phyloP scores from a whole-genome alignment of 257 asterid species.

The Phtheirospermum japonicum region DNA sequence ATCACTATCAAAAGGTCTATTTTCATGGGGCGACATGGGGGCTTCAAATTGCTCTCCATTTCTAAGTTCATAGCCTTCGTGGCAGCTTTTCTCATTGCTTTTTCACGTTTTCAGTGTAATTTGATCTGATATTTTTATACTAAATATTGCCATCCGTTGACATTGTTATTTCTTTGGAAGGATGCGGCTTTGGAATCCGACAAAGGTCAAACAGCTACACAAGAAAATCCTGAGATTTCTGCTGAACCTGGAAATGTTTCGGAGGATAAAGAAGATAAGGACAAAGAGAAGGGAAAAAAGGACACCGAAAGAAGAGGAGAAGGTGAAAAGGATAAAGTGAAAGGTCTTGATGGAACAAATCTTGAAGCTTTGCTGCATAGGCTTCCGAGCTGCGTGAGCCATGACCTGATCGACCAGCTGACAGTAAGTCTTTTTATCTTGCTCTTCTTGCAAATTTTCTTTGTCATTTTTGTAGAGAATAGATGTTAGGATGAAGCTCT shows the following conservation, averaged over 20 bases:
- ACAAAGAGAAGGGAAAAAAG: constrained; percentile 78
- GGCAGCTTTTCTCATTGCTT: constrained; percentile 22
- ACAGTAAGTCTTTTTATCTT: constrained; percentile 56
- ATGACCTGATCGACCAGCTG: constrained; percentile 95
- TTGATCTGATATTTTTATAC: constrained; percentile 14
- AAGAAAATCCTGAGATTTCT: constrained; percentile 55
- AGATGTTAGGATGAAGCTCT: constrained; percentile 31
- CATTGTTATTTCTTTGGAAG: constrained; percentile 40
- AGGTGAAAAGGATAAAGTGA: constrained; percentile 81
- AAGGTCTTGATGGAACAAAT: constrained; percentile 89
- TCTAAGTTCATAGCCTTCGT: no score
- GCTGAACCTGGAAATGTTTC: constrained; percentile 52
- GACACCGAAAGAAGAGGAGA: constrained; percentile 69
- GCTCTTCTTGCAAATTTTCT: constrained; percentile 24
- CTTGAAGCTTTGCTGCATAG: constrained; percentile 87
- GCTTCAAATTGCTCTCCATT: no score
- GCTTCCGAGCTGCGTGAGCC: constrained; percentile 96
- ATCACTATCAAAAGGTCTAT: constrained; percentile 7
- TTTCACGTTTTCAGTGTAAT: constrained; percentile 10
- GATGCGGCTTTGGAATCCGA: constrained; percentile 67
- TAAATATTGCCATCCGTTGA: constrained; percentile 23
- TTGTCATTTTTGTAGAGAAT: constrained; percentile 19
- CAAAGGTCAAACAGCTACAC: constrained; percentile 44
- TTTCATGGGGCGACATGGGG: no score
- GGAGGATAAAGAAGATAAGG: constrained; percentile 77